Conservation (phyloP, 306 rosid species). For the Gynostemma pentaphyllum region DNA sequence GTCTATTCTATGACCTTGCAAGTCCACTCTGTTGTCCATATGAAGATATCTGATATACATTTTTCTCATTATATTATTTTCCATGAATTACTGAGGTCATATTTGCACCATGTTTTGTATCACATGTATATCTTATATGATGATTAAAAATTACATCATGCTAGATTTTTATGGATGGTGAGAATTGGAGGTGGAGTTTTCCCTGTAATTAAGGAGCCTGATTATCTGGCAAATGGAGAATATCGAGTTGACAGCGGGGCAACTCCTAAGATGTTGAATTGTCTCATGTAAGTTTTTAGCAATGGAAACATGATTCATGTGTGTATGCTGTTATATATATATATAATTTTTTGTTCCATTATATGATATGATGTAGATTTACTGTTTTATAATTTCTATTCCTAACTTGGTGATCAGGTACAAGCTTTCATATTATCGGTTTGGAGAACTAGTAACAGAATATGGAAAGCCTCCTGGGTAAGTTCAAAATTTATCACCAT, state of each 20-base stretch:
- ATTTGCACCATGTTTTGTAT: neutral
- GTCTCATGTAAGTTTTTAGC: constrained; percentile 78
- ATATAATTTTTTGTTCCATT: neutral
- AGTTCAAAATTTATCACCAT: constrained; percentile 17
- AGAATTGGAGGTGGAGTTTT: constrained; percentile 98
- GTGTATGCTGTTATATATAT: neutral
- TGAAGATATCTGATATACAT: too few species aligned
- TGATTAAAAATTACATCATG: constrained; percentile 1
- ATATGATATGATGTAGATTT: neutral
- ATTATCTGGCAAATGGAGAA: constrained; percentile 94
- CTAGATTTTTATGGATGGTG: constrained; percentile 98
- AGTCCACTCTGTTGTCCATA: neutral
- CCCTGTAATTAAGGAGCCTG: constrained; percentile 97
- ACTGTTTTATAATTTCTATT: neutral
- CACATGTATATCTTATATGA: neutral
- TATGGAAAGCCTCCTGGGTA: constrained; percentile 98
- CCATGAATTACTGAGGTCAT: too few species aligned
- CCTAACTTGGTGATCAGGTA: constrained; percentile 46
- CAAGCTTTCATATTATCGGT: constrained; percentile 87
- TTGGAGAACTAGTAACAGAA: constrained; percentile 94
- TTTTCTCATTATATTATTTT: neutral
- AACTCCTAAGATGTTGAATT: constrained; percentile 97
- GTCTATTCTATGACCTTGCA: neutral
- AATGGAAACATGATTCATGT: neutral
- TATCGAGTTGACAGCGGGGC: constrained; percentile 99